phyloP scores from a whole-genome alignment of 2,329 filamentous ascomycete species.

The Diaporthe australafricana region DNA sequence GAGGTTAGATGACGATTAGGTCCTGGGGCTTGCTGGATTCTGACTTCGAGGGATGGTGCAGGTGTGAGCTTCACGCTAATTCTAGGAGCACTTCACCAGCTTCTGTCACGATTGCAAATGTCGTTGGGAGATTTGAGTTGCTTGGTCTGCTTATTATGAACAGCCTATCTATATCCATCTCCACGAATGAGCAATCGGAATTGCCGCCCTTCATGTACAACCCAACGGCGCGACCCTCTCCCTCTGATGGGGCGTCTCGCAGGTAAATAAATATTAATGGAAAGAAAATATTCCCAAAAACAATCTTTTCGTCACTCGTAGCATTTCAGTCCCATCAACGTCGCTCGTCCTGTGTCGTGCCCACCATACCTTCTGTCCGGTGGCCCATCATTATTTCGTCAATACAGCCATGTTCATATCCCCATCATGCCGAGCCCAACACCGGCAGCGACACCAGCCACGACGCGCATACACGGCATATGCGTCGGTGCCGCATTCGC shows the following conservation, averaged over 20 bases:
- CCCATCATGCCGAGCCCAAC: slow-evolving; percentile 37
- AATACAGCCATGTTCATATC: slow-evolving; percentile 6
- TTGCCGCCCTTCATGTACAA: slow-evolving; percentile 14
- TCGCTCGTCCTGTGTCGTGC: background rate
- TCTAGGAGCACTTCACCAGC: slow-evolving; percentile 4
- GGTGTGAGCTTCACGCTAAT: background rate
- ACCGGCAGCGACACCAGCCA: slow-evolving; percentile 42
- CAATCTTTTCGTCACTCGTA: background rate
- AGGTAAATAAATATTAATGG: slow-evolving; percentile 6
- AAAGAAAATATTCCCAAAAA: background rate
- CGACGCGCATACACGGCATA: slow-evolving; percentile 39
- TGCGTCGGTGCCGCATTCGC: slow-evolving; percentile 43
- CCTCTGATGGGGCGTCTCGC: background rate
- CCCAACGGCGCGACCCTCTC: background rate
- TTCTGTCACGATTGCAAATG: background rate
- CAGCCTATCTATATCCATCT: background rate
- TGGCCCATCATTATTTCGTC: background rate
- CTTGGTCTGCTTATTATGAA: background rate
- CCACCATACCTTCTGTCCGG: background rate
- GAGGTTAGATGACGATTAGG: background rate
- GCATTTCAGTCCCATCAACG: background rate
- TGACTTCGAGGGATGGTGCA: background rate
- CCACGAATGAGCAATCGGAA: background rate
- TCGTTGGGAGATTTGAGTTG: background rate
- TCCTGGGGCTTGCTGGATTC: too few relatives aligned